phyloP scores from a whole-genome alignment of 805 yeast genomes.

The Lachancea mirantina region DNA sequence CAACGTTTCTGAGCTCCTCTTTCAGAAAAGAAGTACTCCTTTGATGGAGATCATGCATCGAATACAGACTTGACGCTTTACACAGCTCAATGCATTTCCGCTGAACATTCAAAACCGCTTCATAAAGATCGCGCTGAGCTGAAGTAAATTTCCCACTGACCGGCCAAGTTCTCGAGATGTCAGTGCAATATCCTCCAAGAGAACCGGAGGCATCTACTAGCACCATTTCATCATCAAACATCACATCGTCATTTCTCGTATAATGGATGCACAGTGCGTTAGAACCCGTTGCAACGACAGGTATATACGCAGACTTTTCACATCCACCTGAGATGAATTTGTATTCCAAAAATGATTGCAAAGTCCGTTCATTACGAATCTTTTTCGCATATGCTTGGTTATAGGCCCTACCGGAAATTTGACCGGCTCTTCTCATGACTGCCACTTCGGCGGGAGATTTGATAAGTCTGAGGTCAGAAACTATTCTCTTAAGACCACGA shows the following conservation, averaged over 20 bases:
- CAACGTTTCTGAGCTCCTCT: constrained; percentile 62
- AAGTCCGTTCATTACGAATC: constrained; percentile 65
- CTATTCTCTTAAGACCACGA: constrained; percentile 13
- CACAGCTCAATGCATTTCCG: constrained; percentile 69
- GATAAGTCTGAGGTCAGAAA: constrained; percentile 44
- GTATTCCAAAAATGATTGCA: constrained; percentile 76
- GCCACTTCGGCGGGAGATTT: constrained; percentile 72
- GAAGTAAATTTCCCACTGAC: constrained; percentile 62
- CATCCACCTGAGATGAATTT: constrained; percentile 83
- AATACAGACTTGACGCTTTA: constrained; percentile 41
- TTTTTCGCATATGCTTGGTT: constrained; percentile 70
- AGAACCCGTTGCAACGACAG: constrained; percentile 92
- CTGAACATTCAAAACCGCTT: constrained; percentile 80
- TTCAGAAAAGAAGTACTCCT: constrained; percentile 53
- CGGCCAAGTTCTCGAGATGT: constrained; percentile 97
- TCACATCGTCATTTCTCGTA: constrained; percentile 80
- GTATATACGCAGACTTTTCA: constrained; percentile 82
- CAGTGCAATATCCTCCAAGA: constrained; percentile 90
- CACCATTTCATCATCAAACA: constrained; percentile 72
- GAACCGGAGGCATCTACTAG: constrained; percentile 94
- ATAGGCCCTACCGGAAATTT: constrained; percentile 74
- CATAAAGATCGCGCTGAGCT: constrained; percentile 80
- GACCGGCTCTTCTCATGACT: constrained; percentile 77
- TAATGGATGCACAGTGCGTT: constrained; percentile 91
- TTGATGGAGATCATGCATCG: constrained; percentile 71